Percentiles rank a stretch among this genome's conserved stretches.
phyloP scores from a whole-genome alignment of 768 basidiomycete genomes.

The Cystoderma amianthinum region DNA sequence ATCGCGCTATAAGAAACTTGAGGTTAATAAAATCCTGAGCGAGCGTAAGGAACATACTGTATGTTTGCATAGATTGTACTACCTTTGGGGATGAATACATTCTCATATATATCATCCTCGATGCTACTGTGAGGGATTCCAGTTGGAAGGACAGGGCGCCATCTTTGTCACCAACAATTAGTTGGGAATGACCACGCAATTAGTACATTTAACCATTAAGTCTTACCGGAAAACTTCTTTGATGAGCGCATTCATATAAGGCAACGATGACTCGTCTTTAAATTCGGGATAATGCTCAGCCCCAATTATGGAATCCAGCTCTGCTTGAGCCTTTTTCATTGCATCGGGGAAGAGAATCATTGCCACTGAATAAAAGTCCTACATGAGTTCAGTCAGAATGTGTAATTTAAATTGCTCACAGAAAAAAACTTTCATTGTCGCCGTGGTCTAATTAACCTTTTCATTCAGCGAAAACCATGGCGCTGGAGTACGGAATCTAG shows the following conservation, averaged over 20 bases:
- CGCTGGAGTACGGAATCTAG: slow-evolving; percentile 1
- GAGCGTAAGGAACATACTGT: slow-evolving; percentile 10
- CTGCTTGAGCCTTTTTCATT: slow-evolving; percentile 29
- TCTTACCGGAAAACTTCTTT: slow-evolving; percentile 28
- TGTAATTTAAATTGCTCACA: slow-evolving; percentile 20
- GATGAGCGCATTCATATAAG: slow-evolving; percentile 29
- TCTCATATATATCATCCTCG: slow-evolving; percentile 27
- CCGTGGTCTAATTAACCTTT: slow-evolving; percentile 17
- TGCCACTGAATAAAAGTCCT: slow-evolving; percentile 17
- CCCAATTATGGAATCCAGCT: slow-evolving; percentile 29
- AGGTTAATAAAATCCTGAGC: not conserved
- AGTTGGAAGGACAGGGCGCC: slow-evolving; percentile 25
- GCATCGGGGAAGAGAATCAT: slow-evolving; percentile 31
- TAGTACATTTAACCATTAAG: not conserved
- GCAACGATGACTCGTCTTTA: slow-evolving; percentile 23
- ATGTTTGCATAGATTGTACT: slow-evolving; percentile 29
- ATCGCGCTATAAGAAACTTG: not conserved
- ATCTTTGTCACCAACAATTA: slow-evolving; percentile 11
- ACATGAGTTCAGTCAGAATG: slow-evolving; percentile 4
- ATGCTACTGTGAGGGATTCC: slow-evolving; percentile 28
- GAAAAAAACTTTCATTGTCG: slow-evolving; percentile 22
- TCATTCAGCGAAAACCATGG: not conserved
- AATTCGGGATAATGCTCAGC: slow-evolving; percentile 29
- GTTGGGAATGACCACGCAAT: not conserved
- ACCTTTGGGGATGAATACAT: slow-evolving; percentile 31